Conservation (phyloP, 2,329 filamentous ascomycete species). For the Xylaria sp. region DNA sequence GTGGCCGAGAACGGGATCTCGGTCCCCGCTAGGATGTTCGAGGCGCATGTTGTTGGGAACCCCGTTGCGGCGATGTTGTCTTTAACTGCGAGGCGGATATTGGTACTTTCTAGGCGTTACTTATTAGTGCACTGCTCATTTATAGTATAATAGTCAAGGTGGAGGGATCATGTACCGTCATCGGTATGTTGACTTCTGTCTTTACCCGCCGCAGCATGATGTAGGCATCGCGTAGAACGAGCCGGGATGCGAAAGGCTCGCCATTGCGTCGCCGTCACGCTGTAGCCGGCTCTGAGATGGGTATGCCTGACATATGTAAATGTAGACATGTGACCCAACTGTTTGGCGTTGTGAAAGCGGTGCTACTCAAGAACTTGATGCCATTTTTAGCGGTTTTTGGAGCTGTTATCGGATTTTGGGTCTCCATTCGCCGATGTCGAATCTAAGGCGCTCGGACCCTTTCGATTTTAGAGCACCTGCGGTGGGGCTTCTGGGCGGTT, state of each 20-base stretch:
- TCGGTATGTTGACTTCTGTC: slow-evolving; percentile 1
- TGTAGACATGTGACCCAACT: slow-evolving; percentile 50
- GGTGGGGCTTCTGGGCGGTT: neutral
- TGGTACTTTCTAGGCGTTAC: neutral
- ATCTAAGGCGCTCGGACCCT: neutral
- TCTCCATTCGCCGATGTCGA: slow-evolving; percentile 1
- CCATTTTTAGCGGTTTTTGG: slow-evolving; percentile 9
- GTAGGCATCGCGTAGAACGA: slow-evolving; percentile 24
- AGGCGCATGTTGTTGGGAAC: slow-evolving; percentile 85
- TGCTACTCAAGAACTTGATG: slow-evolving; percentile 18
- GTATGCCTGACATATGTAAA: slow-evolving; percentile 50
- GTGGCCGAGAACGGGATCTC: slow-evolving; percentile 84
- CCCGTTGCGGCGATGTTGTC: slow-evolving; percentile 78
- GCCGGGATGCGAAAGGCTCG: slow-evolving; percentile 23
- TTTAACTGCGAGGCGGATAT: slow-evolving; percentile 69
- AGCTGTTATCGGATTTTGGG: neutral
- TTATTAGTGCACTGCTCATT: neutral
- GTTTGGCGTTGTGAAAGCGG: slow-evolving; percentile 22
- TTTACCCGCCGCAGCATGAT: slow-evolving; percentile 31
- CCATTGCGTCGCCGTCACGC: slow-evolving; percentile 45
- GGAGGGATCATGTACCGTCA: slow-evolving; percentile 13
- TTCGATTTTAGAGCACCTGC: neutral
- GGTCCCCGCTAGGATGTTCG: slow-evolving; percentile 76
- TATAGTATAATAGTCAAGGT: neutral
- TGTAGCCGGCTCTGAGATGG: slow-evolving; percentile 45